Evolutionary conservation across 495 filamentous ascomycete species (phyloP).

Genomic region (Trichoderma asperelloides): DNA sequence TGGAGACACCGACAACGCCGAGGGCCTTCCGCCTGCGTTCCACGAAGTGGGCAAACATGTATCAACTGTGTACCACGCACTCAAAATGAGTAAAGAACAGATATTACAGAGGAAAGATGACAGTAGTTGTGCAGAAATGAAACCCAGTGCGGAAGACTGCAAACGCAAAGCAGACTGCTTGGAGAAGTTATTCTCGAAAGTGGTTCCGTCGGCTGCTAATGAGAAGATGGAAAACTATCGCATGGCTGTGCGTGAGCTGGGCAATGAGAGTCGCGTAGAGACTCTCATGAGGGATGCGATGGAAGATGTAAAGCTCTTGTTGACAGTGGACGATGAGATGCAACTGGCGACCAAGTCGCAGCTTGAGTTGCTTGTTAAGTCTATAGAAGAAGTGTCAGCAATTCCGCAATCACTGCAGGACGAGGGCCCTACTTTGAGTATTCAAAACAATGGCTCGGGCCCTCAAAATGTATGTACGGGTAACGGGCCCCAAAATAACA

Average conservation of each 20-base stretch:
- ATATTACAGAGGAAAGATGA: background rate
- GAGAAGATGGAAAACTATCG: background rate
- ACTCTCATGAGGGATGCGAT: background rate
- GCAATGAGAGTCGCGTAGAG: background rate
- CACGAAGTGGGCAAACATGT: background rate
- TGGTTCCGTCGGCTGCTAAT: background rate
- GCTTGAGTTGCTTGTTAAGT: background rate
- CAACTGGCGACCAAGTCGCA: background rate
- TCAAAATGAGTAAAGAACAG: background rate
- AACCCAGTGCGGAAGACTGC: background rate
- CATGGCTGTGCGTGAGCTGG: background rate
- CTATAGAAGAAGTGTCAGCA: background rate
- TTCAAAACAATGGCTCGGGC: background rate
- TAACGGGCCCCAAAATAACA: background rate
- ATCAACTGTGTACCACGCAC: background rate
- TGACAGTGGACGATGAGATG: background rate
- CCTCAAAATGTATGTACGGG: background rate
- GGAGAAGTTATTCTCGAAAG: background rate
- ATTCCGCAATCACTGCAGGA: background rate
- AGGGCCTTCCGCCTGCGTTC: background rate
- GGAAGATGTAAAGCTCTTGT: background rate
- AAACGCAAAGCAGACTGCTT: background rate
- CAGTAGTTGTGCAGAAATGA: background rate
- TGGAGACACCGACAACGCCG: background rate
- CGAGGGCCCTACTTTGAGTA: background rate